These are phyloP conservation scores for Puccinia brachypodii DNA, from an alignment of 1,284 basidiomycete genomes.

Conservation along the genomic window DNA sequence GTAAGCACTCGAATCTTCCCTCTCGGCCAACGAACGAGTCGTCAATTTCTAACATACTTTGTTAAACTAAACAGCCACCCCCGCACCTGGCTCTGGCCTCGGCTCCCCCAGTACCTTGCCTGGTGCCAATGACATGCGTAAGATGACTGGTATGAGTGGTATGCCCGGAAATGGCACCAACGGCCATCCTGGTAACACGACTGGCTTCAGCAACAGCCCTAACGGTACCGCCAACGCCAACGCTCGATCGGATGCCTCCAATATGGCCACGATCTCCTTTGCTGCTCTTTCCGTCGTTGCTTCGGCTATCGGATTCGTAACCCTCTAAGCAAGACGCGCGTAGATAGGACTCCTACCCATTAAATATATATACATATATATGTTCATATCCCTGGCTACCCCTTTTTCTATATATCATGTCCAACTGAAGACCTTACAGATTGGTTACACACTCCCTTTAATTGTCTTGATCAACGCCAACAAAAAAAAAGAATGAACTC, in stretches of 20 bases:
- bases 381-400: too few species aligned
- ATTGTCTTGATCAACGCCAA: background rate
- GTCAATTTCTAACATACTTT: background rate
- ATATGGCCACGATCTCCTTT: constrained; percentile 1
- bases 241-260: constrained; percentile 3
- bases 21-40: background rate
- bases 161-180: background rate
- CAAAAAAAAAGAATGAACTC: background rate
- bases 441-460: background rate
- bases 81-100: background rate
- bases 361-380: background rate
- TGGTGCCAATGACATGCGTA: constrained; percentile 1
- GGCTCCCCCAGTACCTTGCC: background rate
- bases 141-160: constrained; percentile 12
- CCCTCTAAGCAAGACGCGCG: background rate
- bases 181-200: constrained; percentile 16
- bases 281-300: constrained; percentile 51
- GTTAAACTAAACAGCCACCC: background rate
- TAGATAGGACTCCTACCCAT: background rate
- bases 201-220: constrained; percentile 19
- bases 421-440: background rate
- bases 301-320: constrained; percentile 50
- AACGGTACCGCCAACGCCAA: constrained; percentile 16
- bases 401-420: background rate
- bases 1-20: constrained; percentile 1